Base-by-base conservation (phyloP, 2,329 filamentous ascomycete genomes). In the Beauveria scarabaeidicola region DNA sequence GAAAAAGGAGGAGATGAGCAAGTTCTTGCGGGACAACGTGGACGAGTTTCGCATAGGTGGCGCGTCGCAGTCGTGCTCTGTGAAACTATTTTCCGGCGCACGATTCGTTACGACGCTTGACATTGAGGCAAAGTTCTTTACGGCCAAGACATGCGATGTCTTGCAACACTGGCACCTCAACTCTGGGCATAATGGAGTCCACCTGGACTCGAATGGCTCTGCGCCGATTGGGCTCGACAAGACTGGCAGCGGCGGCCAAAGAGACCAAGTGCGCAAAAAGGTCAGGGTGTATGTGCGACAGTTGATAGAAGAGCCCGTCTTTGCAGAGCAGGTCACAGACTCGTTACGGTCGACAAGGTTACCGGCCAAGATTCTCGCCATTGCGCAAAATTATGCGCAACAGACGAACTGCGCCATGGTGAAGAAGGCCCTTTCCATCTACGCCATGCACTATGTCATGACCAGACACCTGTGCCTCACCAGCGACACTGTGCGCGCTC, bases 401-500 rank as follows among this genome's bases (percentile, higher is more conserved):
- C 71, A 74, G 60, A 75, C 76, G 1, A 72, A 77, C 61, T 77
- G 77, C 1, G 61, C 73, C 10, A 80, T 84, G 66, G 81, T 82
- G 48, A 78, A 77, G 66, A 74, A 75, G 43, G 80, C 81, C 1
- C 73, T 84, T 21, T 75, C 75, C 41, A 78, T 84, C 53, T 82
- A 83, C 68, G 77, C 77, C 47, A 81, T 81, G 74, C 79, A 84
- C 66, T 84, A 82, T 67, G 72, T 83, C 62, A 77, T 84, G 71
- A 78, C 78, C 6, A 76, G 78, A 5, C 81, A 84, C 64, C 73
- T 84, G 23, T 79, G 75, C 67, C 71, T 84, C 38, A 82, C 80
- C 9, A 67, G 67, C 7, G 67, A 70, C 46, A 78, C 76, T 29
- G 69, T 82, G 41, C 64, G 69, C 61, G 68, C 70, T 5, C 72